Conservation (phyloP, 306 rosid genomes). For the Rubus idaeus region DNA sequence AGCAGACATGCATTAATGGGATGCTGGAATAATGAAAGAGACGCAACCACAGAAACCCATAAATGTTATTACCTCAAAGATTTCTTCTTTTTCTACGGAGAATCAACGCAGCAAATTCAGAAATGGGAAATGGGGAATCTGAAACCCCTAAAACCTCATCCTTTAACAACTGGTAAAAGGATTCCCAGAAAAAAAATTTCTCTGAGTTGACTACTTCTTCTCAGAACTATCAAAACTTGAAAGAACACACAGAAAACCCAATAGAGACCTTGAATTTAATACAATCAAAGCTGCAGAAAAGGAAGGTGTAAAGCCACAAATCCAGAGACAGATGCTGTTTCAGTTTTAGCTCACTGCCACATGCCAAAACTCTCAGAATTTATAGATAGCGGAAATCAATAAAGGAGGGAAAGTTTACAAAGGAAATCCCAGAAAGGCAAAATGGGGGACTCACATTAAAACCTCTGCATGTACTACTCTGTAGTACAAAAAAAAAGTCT, state of each 20-base stretch:
- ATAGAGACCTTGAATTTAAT: background rate
- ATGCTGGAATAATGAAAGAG: background rate
- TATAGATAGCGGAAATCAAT: background rate
- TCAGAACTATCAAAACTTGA: background rate
- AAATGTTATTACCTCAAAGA: slow-evolving; percentile 27
- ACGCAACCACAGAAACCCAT: background rate
- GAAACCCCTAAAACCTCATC: background rate
- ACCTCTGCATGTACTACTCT: slow-evolving; percentile 16
- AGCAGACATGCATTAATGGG: background rate
- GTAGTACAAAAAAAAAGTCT: slow-evolving; percentile 1
- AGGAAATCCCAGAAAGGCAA: background rate
- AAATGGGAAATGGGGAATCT: slow-evolving; percentile 15
- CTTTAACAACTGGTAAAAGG: background rate
- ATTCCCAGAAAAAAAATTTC: background rate
- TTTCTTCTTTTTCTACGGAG: background rate
- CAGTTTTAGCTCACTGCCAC: background rate
- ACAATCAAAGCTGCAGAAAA: background rate
- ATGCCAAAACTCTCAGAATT: background rate
- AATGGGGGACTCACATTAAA: background rate
- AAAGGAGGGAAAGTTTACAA: background rate
- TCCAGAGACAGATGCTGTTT: background rate
- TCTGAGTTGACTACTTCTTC: slow-evolving; percentile 19
- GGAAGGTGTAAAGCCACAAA: slow-evolving; percentile 17
- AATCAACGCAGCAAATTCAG: slow-evolving; percentile 8
- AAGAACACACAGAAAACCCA: background rate